Conservation (phyloP, 2,329 filamentous ascomycete species). For the Penicillium sp. region DNA sequence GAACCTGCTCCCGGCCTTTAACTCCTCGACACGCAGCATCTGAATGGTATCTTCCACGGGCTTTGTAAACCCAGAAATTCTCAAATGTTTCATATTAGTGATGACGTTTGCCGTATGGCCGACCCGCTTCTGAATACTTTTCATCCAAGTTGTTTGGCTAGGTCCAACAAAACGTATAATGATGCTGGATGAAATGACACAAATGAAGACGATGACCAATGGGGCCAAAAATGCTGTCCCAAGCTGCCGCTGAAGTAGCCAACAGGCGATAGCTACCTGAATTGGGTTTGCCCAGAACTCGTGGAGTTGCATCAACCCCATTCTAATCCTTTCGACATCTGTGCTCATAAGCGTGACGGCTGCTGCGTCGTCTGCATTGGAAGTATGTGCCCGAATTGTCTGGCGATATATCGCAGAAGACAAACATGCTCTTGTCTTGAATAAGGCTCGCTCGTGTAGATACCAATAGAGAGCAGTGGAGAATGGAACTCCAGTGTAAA, state of each 20-base stretch:
- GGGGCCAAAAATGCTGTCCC: slow-evolving; percentile 25
- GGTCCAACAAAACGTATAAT: neutral
- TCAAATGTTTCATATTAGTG: neutral
- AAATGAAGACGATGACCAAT: slow-evolving; percentile 18
- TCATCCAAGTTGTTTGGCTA: neutral
- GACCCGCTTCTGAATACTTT: neutral
- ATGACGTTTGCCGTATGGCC: neutral
- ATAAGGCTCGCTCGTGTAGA: slow-evolving; percentile 9
- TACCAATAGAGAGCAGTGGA: slow-evolving; percentile 8
- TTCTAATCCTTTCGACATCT: slow-evolving; percentile 32
- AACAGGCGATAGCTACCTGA: slow-evolving; percentile 16
- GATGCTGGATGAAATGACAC: neutral
- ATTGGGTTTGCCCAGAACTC: slow-evolving; percentile 25
- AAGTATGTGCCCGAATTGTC: slow-evolving; percentile 22
- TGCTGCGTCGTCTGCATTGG: slow-evolving; percentile 14
- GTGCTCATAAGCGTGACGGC: slow-evolving; percentile 36
- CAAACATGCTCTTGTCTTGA: slow-evolving; percentile 4
- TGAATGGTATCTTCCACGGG: neutral
- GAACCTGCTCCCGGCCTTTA: neutral
- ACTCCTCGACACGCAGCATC: neutral
- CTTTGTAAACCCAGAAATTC: neutral
- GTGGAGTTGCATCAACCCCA: slow-evolving; percentile 26
- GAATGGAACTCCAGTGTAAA: slow-evolving; percentile 48
- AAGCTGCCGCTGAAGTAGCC: slow-evolving; percentile 21
- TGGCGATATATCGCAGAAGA: slow-evolving; percentile 35